Conservation (phyloP, 345 rosid genomes). For the Gossypium arboreum region DNA sequence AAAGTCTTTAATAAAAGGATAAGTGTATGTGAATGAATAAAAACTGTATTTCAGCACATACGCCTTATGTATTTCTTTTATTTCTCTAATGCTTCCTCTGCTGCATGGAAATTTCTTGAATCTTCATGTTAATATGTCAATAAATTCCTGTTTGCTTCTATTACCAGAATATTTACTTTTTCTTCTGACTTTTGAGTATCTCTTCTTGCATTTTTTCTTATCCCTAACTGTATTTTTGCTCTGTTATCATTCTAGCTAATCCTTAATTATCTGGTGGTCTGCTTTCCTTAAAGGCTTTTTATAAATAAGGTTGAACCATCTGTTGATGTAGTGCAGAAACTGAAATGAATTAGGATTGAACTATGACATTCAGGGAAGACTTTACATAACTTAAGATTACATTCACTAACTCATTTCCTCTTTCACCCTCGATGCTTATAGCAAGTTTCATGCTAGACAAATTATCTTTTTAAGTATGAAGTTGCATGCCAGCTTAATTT, state of each 20-base stretch:
- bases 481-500: neutral
- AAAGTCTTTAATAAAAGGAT: slow-evolving; percentile 31
- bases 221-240: neutral
- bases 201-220: neutral
- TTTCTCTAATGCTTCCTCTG: neutral
- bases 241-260: neutral
- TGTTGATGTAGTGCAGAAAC: neutral
- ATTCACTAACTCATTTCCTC: neutral
- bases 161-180: neutral
- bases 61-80: slow-evolving; percentile 20
- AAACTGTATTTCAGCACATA: slow-evolving; percentile 16
- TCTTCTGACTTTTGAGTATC: neutral
- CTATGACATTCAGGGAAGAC: neutral
- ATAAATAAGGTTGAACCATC: neutral
- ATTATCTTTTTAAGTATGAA: neutral
- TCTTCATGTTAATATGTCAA: slow-evolving; percentile 18
- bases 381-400: neutral
- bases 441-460: neutral
- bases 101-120: slow-evolving; percentile 6
- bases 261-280: neutral
- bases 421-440: neutral
- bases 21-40: slow-evolving; percentile 23
- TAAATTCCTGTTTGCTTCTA: neutral
- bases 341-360: neutral
- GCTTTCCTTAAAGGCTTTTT: neutral